Evolutionary conservation across 306 rosid species (phyloP).

Genomic region (Geum urbanum): DNA sequence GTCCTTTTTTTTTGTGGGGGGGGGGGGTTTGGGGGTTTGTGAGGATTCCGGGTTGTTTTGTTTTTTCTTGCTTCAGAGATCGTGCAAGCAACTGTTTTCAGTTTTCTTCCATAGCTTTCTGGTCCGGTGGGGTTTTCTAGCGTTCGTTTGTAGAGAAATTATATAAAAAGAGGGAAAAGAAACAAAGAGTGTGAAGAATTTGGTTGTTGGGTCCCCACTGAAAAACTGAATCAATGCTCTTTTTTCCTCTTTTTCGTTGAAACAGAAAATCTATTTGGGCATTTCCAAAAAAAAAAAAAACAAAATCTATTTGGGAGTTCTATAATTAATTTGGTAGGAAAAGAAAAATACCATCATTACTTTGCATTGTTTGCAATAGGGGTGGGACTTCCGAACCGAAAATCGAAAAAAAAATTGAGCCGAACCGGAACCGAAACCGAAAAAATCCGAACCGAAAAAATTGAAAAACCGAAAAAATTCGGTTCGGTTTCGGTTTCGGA

Average conservation of each 20-base stretch:
- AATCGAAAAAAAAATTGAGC: too few species aligned
- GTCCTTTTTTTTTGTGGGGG: too few species aligned
- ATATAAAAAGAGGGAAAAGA: neutral
- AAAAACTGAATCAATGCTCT: neutral
- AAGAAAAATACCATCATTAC: neutral
- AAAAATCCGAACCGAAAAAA: too few species aligned
- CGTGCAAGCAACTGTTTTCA: constrained; percentile 56
- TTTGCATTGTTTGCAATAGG: too few species aligned
- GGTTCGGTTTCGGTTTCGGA: too few species aligned
- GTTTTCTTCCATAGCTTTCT: constrained; percentile 10
- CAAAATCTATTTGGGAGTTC: neutral
- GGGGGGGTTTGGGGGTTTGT: neutral
- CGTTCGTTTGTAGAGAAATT: constrained; percentile 36
- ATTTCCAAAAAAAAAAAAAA: too few species aligned
- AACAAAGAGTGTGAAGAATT: neutral
- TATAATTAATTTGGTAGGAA: neutral
- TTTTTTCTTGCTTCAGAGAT: constrained; percentile 33
- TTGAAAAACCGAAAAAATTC: too few species aligned
- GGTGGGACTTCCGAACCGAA: too few species aligned
- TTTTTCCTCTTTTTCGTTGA: neutral
- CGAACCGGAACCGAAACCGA: too few species aligned
- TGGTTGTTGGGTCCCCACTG: constrained; percentile 17
- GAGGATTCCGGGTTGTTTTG: neutral
- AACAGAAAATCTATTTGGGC: neutral
- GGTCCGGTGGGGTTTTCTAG: constrained; percentile 35